These are phyloP conservation scores for Colletotrichum lupini DNA, from an alignment of 2,329 filamentous ascomycete species.

Conservation along the genomic window DNA sequence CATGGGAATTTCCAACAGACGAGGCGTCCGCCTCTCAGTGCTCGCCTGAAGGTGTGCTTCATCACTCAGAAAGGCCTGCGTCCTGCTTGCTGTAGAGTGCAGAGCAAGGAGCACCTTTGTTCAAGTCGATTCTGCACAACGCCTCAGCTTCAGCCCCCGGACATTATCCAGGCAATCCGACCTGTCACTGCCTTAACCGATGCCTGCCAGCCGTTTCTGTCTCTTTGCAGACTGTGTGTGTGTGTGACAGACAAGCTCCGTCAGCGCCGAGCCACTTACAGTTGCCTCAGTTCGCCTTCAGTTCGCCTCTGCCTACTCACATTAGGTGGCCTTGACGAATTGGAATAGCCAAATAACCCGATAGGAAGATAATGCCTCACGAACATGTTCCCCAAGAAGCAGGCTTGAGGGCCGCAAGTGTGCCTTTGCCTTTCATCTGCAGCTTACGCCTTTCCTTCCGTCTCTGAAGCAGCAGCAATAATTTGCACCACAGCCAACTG, in stretches of 20 bases:
- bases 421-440: neutral
- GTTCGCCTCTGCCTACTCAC: neutral
- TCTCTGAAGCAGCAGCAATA: neutral
- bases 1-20: constrained; percentile 2
- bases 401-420: neutral
- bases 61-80: neutral
- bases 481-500: neutral
- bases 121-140: neutral
- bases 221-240: neutral
- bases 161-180: neutral
- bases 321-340: neutral
- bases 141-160: neutral
- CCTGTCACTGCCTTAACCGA: neutral
- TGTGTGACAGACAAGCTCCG: constrained; percentile 9
- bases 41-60: neutral
- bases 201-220: neutral
- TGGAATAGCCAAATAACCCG: neutral
- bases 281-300: neutral
- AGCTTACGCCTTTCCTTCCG: neutral
- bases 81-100: neutral
- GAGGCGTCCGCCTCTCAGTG: neutral
- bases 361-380: constrained; percentile 19
- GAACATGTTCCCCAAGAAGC: neutral
- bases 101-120: neutral
- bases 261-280: constrained; percentile 7